Conservation (phyloP, 2,329 filamentous ascomycete genomes). For the Fulvia fulva region DNA sequence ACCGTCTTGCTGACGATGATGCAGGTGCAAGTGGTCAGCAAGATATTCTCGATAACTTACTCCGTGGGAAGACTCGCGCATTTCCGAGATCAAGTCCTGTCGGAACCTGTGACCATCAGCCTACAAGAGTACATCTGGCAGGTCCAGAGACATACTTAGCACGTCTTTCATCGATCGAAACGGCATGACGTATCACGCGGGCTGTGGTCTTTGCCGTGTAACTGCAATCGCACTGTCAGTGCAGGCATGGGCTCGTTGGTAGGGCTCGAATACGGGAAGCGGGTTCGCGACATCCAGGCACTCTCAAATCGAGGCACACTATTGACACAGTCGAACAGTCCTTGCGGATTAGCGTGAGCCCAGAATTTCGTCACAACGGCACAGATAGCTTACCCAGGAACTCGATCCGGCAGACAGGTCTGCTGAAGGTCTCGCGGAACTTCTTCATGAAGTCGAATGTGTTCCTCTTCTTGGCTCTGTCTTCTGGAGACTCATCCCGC, state of each 20-base stretch:
- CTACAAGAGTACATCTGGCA: not conserved
- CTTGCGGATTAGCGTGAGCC: too few relatives aligned
- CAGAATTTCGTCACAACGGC: not conserved
- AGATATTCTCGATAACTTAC: constrained; percentile 12
- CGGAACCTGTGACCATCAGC: constrained; percentile 46
- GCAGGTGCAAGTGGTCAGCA: constrained; percentile 1
- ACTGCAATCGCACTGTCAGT: not conserved
- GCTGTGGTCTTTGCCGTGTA: constrained; percentile 54
- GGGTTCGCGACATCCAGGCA: constrained; percentile 72
- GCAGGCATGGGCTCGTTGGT: not conserved
- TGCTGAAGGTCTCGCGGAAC: constrained; percentile 76
- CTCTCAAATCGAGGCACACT: constrained; percentile 63
- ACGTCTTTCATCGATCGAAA: constrained; percentile 66
- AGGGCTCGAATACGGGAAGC: constrained; percentile 55
- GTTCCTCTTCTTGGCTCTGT: constrained; percentile 52
- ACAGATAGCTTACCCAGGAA: constrained; percentile 58
- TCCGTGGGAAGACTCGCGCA: constrained; percentile 11
- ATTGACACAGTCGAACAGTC: constrained; percentile 51
- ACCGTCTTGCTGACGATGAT: not conserved
- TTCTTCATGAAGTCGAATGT: constrained; percentile 73
- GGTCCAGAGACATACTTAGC: constrained; percentile 49
- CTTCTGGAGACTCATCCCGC: constrained; percentile 39
- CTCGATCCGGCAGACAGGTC: constrained; percentile 67
- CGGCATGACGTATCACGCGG: constrained; percentile 60
- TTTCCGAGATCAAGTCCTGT: constrained; percentile 60